A percentile compares a stretch with the other conserved stretches of the same genome.
These are phyloP conservation scores for Arctium minus DNA, from an alignment of 129 eudicot species.

Conservation along the genomic window DNA sequence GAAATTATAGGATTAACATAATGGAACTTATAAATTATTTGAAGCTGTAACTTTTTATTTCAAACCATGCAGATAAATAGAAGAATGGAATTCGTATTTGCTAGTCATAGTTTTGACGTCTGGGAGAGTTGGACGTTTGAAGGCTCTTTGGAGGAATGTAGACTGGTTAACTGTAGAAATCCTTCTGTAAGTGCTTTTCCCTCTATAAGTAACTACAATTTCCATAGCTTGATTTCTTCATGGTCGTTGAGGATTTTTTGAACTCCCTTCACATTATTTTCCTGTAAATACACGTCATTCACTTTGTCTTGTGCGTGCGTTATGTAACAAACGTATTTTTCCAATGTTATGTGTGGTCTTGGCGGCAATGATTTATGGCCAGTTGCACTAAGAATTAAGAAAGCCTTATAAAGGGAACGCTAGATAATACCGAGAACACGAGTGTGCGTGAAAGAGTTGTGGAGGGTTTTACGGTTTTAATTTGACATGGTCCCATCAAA, in stretches of 20 bases:
- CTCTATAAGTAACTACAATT: neutral
- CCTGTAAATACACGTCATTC: neutral
- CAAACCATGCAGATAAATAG: conserved; percentile 77
- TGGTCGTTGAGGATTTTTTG: neutral
- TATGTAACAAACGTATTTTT: neutral
- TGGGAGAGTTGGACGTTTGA: conserved; percentile 99
- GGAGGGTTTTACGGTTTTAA: neutral
- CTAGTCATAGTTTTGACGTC: conserved; percentile 96
- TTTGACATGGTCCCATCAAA: neutral
- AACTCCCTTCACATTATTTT: neutral
- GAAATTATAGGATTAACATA: neutral
- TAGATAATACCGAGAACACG: neutral
- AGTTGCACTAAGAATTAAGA: no score
- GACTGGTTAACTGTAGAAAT: conserved; percentile 92
- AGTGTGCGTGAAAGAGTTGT: neutral
- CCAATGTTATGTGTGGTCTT: neutral
- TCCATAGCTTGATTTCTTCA: neutral
- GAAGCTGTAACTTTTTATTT: neutral
- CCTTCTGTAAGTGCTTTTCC: conserved; percentile 52
- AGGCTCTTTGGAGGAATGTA: conserved; percentile 91
- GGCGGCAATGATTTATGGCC: no score
- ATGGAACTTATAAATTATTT: neutral
- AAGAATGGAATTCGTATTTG: conserved; percentile 95
- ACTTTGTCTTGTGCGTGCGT: neutral
- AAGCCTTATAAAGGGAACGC: neutral